Evolutionary conservation across 176 grass and related monocot species (phyloP), one percentile per base, ranked within the genome.

Genomic region (Saccharum spontaneum): DNA sequence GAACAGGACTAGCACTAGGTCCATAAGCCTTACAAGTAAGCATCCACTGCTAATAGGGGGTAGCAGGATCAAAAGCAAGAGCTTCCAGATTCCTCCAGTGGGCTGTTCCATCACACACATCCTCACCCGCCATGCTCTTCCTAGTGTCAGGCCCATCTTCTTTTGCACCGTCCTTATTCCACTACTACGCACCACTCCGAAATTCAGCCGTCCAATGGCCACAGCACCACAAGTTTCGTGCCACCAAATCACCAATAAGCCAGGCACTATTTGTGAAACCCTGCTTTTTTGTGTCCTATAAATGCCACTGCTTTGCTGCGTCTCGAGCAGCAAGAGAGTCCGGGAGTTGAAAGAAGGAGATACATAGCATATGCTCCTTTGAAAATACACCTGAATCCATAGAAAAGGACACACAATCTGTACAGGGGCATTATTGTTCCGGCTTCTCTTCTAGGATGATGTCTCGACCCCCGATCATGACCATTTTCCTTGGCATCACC

Each of bases 201-300:
- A 75, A 81, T 76, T 76, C 50, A 45, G 87, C 39, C 63, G 39
- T 85, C 70, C 82, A 85, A 57, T 82, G 67, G 23, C 33, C 71
- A 82, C 67, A 65, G 3, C 41, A 40, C 84, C 84, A 90, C 88
- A 83, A 37, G 15, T 83, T 90, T 7, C 10, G 26, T 34, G 40
- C 63, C 22, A 77, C 50, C 41, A 44, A 44, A 44, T 44, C 23
- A 60, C 33, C 38, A 65, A 46, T 68, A 39, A 26, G 72, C 15
- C 67, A 71, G 14, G 20, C 83, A 49, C 15, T 82, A 10, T 34
- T 54, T 24, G 2, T 16, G 4, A 24, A 36, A 65, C 4, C 46
- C 54, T 34, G 26, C 43, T 67, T 63, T 52, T 50, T 20, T 46
- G 44, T 8, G 22, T 39, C 9, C 74, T 88, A 79, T 88, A 88